phyloP scores from a whole-genome alignment of 106 monocot genomes.

The Chionographis japonica region DNA sequence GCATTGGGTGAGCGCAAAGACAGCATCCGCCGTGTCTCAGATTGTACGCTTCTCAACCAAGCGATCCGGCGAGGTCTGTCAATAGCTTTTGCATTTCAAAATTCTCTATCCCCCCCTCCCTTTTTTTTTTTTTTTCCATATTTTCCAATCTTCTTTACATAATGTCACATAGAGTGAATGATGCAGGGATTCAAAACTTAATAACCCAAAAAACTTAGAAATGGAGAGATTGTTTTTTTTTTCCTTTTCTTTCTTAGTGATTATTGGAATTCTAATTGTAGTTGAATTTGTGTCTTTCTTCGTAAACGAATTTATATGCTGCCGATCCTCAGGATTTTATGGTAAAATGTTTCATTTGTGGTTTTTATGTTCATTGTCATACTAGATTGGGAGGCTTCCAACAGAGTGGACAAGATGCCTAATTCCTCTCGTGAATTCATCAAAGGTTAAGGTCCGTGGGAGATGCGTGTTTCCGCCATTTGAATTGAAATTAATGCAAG shows the following conservation, averaged over 20 bases:
- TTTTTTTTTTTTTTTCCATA: no score
- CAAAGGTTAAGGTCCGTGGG: constrained; percentile 64
- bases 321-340: no score
- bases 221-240: no score
- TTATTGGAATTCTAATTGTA: no score
- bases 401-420: constrained; percentile 65
- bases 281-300: no score
- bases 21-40: constrained; percentile 43
- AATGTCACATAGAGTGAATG: no score
- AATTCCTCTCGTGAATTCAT: constrained; percentile 66
- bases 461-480: constrained; percentile 33
- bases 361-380: not conserved
- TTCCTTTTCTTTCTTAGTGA: no score
- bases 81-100: not conserved
- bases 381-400: constrained; percentile 70
- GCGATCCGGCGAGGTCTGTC: constrained; percentile 66
- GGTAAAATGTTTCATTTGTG: not conserved
- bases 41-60: constrained; percentile 84
- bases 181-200: no score
- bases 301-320: no score
- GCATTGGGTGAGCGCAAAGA: constrained; percentile 36
- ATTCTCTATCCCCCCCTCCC: not conserved
- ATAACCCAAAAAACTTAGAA: no score
- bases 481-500: constrained; percentile 63
- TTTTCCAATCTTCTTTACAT: no score